A percentile compares a stretch with the other conserved stretches of the same genome.
Conservation (phyloP, 2,329 filamentous ascomycete species). For the Colletotrichum sp. region DNA sequence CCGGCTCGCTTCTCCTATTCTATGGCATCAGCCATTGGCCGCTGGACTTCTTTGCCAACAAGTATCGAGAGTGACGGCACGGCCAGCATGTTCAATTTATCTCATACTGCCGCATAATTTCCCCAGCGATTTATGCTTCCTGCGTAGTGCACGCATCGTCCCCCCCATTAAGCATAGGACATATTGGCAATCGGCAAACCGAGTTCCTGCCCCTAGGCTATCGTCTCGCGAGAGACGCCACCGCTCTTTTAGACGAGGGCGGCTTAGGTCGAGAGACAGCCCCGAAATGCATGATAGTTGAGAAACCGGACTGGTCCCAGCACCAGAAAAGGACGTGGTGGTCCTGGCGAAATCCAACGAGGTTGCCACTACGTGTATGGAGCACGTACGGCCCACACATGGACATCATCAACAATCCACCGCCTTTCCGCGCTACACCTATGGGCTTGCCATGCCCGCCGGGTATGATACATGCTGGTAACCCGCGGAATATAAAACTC, state of each 20-base stretch:
- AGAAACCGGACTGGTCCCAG: background rate
- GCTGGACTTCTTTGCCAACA: background rate
- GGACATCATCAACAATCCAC: background rate
- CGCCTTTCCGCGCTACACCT: conserved; percentile 27
- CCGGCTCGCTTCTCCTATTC: background rate
- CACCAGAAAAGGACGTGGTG: background rate
- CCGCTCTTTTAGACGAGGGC: background rate
- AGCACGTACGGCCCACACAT: background rate
- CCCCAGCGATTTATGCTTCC: background rate
- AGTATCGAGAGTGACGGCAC: background rate
- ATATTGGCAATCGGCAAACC: background rate
- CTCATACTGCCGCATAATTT: background rate
- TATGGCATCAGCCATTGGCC: background rate
- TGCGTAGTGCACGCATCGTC: background rate
- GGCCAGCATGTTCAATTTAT: background rate
- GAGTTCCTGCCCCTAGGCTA: background rate
- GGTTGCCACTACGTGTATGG: background rate
- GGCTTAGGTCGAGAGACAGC: background rate
- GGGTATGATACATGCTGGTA: conserved; percentile 32
- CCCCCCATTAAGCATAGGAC: background rate
- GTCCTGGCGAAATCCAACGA: background rate
- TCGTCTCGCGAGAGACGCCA: background rate
- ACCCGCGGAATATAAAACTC: background rate
- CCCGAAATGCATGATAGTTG: background rate
- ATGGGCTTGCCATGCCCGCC: conserved; percentile 57